Conservation (phyloP, 352 stramenopile species). For the Peronospora tabacina region DNA sequence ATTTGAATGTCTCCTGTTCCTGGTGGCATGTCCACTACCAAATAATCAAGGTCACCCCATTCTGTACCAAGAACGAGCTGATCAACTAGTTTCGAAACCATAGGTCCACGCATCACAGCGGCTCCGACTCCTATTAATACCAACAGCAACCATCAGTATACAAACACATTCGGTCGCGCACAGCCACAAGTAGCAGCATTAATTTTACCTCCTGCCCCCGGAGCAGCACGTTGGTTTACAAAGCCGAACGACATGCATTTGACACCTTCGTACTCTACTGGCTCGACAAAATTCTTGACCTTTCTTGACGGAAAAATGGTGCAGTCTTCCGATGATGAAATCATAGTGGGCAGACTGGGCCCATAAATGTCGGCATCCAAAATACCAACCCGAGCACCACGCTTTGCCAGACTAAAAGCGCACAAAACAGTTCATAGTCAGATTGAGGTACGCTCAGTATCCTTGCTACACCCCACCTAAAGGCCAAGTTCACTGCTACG, state of each 20-base stretch:
- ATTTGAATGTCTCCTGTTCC: slow-evolving; percentile 99
- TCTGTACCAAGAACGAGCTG: slow-evolving; percentile 94
- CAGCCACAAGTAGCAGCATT: background rate
- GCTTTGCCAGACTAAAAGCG: slow-evolving; percentile 64
- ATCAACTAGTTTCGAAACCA: slow-evolving; percentile 97
- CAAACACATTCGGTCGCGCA: background rate
- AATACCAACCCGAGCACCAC: slow-evolving; percentile 92
- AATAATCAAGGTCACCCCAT: slow-evolving; percentile 99
- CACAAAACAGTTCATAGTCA: background rate
- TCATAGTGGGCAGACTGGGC: slow-evolving; percentile 96
- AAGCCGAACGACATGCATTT: slow-evolving; percentile 92
- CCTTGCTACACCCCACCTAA: slow-evolving; percentile 35
- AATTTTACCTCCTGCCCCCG: slow-evolving; percentile 51
- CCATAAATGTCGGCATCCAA: slow-evolving; percentile 99
- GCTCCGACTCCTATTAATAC: slow-evolving; percentile 48
- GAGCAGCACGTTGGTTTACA: slow-evolving; percentile 80
- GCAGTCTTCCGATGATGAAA: slow-evolving; percentile 60
- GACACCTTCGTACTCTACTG: slow-evolving; percentile 82
- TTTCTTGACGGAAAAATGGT: slow-evolving; percentile 63
- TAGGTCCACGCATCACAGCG: slow-evolving; percentile 94
- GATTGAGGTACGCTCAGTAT: background rate
- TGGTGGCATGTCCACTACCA: slow-evolving; percentile 98
- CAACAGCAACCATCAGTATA: background rate
- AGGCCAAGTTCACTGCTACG: slow-evolving; percentile 98
- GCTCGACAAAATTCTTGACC: slow-evolving; percentile 69